phyloP scores from a whole-genome alignment of 495 filamentous ascomycete genomes.

The Rostrohypoxylon terebratum region DNA sequence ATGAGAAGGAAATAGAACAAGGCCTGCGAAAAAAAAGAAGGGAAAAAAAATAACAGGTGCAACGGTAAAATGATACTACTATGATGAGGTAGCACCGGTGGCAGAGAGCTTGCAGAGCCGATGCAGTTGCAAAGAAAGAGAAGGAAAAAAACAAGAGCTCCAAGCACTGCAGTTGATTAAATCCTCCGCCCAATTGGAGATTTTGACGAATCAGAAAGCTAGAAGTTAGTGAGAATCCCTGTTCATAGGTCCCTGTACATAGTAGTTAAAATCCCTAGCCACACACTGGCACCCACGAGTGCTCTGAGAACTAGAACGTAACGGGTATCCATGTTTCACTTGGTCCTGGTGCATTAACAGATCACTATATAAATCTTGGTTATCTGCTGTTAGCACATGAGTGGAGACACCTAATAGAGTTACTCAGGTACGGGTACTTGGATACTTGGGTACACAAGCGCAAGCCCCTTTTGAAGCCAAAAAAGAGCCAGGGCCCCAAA shows the following conservation, averaged over 20 bases:
- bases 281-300: constrained; percentile 36
- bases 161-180: constrained; percentile 40
- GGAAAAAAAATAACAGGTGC: neutral
- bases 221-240: constrained; percentile 23
- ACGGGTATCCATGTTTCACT: constrained; percentile 29
- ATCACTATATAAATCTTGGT: neutral
- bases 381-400: constrained; percentile 16
- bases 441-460: constrained; percentile 20
- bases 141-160: constrained; percentile 26
- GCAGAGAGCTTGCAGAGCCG: constrained; percentile 40
- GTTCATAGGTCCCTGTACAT: constrained; percentile 33
- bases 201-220: constrained; percentile 35
- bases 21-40: neutral
- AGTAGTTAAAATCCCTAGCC: constrained; percentile 35
- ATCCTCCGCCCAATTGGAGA: constrained; percentile 41
- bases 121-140: constrained; percentile 26
- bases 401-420: constrained; percentile 16
- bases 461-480: constrained; percentile 45
- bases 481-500: constrained; percentile 40
- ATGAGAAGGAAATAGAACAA: neutral
- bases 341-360: constrained; percentile 29
- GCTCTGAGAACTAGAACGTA: constrained; percentile 19
- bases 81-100: constrained; percentile 34
- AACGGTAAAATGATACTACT: constrained; percentile 4
- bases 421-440: constrained; percentile 33